phyloP scores from a whole-genome alignment of 805 yeast species.

The Metschnikowia kunwiensis region DNA sequence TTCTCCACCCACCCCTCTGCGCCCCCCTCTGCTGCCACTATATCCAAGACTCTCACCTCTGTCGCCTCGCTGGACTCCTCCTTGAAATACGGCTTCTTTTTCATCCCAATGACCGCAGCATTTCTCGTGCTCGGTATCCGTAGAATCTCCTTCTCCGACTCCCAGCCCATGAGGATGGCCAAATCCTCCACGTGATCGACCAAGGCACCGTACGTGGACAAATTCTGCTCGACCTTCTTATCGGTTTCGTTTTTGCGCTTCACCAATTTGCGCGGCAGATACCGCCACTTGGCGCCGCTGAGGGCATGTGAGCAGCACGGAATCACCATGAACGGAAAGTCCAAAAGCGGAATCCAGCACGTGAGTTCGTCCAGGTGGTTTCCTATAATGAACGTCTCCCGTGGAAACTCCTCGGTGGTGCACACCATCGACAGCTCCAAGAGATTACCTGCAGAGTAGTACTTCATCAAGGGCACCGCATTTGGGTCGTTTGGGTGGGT shows the following conservation, averaged over 20 bases:
- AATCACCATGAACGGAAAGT: constrained; percentile 83
- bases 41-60: constrained; percentile 49
- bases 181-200: constrained; percentile 80
- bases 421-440: constrained; percentile 48
- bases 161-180: constrained; percentile 75
- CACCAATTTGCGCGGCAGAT: constrained; percentile 40
- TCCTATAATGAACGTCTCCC: constrained; percentile 80
- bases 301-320: constrained; percentile 94
- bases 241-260: constrained; percentile 3
- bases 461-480: constrained; percentile 45
- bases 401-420: constrained; percentile 63
- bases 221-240: constrained; percentile 14
- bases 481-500: constrained; percentile 19
- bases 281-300: constrained; percentile 72
- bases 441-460: constrained; percentile 52
- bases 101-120: constrained; percentile 78
- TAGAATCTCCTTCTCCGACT: constrained; percentile 76
- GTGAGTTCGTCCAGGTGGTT: constrained; percentile 95
- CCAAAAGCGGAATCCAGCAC: constrained; percentile 89
- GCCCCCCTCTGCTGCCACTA: constrained; percentile 77
- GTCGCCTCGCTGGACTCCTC: constrained; percentile 30
- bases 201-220: constrained; percentile 77
- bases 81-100: constrained; percentile 24
- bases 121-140: constrained; percentile 94
- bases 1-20: constrained; percentile 89